Evolutionary conservation across 257 asterid species (phyloP), one percentile per base, ranked within the genome.

Genomic region (Solanum appendiculatum): DNA sequence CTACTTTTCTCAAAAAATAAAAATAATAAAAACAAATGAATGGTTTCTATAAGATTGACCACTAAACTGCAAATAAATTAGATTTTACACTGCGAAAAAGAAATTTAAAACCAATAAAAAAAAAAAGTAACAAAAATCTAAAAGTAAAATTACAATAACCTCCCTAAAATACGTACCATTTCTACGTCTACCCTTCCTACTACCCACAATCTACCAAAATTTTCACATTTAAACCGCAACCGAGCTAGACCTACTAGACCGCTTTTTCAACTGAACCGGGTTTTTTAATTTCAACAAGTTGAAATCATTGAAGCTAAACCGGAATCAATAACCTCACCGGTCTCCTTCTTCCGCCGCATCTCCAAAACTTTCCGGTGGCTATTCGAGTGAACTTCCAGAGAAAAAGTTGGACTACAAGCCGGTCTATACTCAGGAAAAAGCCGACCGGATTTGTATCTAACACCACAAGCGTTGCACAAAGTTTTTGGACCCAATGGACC

Each of bases 371-470:
- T 95, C 88, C 98, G 90, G 91, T 95, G 98, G 54, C 96, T 95
- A 69, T 95, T 95, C 1, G 98, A 95, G 86, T 95, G 98, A 85
- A 90, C 25, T 12, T 91, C 95, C 31, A 73, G 86, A 48, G 95
- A 94, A 86, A 93, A 95, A 29, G 98, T 93, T 46, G 98, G 98
- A 91, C 98, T 95, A 85, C 96, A 95, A 15, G 98, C 98, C 86
- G 98, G 98, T 84, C 97, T 87, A 83, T 95, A 95, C 88, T 95
- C 98, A 0, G 95, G 98, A 25, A 88, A 93, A 7, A 95, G 96
- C 84, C 98, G 94, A 15, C 98, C 98, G 68, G 98, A 95, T 78
- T 95, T 95, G 94, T 86, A 95, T 92, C 98, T 93, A 89, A 95
- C 98, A 1, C 98, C 98, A 78, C 98, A 94, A 21, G 98, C 98